Evolutionary conservation across 805 yeast genomes (phyloP).

Genomic region (Ogataea paradorogensis): DNA sequence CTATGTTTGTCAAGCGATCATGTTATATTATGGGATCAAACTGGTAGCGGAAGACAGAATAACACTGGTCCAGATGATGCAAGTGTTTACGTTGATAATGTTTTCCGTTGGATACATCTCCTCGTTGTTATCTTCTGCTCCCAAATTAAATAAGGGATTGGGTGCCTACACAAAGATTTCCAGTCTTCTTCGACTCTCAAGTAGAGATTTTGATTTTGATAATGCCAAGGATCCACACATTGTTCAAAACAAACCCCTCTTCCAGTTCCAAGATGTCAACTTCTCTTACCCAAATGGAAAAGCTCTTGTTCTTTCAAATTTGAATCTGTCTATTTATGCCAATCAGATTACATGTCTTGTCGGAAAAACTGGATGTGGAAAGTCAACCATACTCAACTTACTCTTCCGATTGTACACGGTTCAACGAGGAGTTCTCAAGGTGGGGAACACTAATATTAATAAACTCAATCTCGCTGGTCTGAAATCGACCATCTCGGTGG

Average conservation of each 20-base stretch:
- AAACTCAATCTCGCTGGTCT: conserved; percentile 45
- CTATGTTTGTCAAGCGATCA: conserved; percentile 61
- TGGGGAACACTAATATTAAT: conserved; percentile 46
- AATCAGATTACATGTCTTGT: conserved; percentile 63
- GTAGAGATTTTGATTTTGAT: conserved; percentile 36
- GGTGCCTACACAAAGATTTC: conserved; percentile 60
- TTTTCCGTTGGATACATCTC: conserved; percentile 71
- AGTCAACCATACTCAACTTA: conserved; percentile 68
- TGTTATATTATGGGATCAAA: conserved; percentile 76
- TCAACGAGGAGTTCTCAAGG: conserved; percentile 38
- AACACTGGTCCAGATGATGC: conserved; percentile 53
- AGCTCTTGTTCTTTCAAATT: conserved; percentile 36
- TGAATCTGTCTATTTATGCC: conserved; percentile 41
- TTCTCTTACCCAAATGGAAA: conserved; percentile 37
- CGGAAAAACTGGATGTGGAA: conserved; percentile 92
- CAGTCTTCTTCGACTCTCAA: conserved; percentile 35
- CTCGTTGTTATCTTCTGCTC: conserved; percentile 59
- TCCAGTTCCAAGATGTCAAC: conserved; percentile 37
- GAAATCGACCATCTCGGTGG: conserved; percentile 58
- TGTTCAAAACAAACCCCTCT: conserved; percentile 15
- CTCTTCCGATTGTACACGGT: conserved; percentile 50
- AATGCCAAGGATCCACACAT: conserved; percentile 36
- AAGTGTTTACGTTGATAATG: conserved; percentile 66
- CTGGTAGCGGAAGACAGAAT: conserved; percentile 63
- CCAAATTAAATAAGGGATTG: conserved; percentile 77